A percentile compares a stretch with the other conserved stretches of the same genome.
Conservation (phyloP, 2,329 filamentous ascomycete genomes). For the Cadophora luteo-olivacea region DNA sequence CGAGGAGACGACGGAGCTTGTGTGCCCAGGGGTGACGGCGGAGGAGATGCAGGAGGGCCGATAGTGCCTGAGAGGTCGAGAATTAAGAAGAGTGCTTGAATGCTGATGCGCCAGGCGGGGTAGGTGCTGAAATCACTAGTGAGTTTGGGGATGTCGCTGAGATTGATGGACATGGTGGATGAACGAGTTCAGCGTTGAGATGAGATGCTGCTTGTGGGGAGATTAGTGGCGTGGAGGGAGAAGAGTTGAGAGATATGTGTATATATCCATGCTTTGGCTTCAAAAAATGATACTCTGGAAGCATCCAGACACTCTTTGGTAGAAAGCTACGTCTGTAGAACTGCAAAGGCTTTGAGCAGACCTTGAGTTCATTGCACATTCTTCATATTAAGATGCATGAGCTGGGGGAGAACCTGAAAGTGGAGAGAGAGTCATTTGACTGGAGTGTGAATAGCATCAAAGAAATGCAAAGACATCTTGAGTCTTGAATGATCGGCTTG, state of each 20-base stretch:
- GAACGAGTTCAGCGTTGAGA: neutral
- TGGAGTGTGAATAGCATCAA: too few relatives aligned
- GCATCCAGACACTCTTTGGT: neutral
- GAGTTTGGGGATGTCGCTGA: neutral
- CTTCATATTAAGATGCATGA: too few relatives aligned
- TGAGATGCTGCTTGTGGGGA: neutral
- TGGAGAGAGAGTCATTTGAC: too few relatives aligned
- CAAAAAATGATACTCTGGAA: neutral
- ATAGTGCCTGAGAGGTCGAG: neutral
- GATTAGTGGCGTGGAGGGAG: neutral
- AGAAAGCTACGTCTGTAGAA: too few relatives aligned
- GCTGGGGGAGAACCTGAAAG: too few relatives aligned
- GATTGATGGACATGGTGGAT: neutral
- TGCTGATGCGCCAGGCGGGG: neutral
- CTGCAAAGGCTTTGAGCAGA: too few relatives aligned
- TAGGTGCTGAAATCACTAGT: neutral
- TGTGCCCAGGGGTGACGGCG: neutral
- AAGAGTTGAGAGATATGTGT: neutral
- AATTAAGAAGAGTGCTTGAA: neutral
- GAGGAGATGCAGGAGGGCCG: neutral
- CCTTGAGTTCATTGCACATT: too few relatives aligned
- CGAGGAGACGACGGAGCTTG: neutral
- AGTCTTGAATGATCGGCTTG: too few relatives aligned
- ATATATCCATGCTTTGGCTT: neutral
- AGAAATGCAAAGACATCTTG: too few relatives aligned